phyloP scores from a whole-genome alignment of 305 asterid species.

The Plantago lanceolata region DNA sequence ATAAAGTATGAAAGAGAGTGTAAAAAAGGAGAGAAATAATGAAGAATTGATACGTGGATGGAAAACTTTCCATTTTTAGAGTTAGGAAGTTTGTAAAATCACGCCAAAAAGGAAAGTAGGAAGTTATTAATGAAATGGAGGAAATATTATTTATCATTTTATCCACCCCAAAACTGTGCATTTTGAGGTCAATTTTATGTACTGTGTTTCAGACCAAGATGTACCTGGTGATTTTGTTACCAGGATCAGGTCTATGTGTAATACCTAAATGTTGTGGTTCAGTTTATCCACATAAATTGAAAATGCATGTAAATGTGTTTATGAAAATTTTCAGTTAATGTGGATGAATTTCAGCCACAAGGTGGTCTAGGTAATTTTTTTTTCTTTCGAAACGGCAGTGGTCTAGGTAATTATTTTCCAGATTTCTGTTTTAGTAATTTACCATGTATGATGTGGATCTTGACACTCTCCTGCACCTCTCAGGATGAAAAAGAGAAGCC shows the following conservation, averaged over 20 bases:
- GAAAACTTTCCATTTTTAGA: too few species aligned
- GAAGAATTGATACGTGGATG: too few species aligned
- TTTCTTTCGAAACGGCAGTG: too few species aligned
- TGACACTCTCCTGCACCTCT: slow-evolving; percentile 32
- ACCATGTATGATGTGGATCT: slow-evolving; percentile 13
- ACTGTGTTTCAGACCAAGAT: background rate
- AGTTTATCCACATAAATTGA: background rate
- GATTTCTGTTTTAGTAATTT: slow-evolving; percentile 11
- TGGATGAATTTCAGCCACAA: background rate
- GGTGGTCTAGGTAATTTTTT: slow-evolving; percentile 7
- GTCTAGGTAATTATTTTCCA: slow-evolving; percentile 16
- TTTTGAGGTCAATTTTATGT: too few species aligned
- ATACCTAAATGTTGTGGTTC: background rate
- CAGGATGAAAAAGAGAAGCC: slow-evolving; percentile 84
- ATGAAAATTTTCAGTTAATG: background rate
- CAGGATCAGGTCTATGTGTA: background rate
- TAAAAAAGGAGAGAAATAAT: too few species aligned
- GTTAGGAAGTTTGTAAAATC: too few species aligned
- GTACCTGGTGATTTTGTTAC: background rate
- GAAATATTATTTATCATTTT: too few species aligned
- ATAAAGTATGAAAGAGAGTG: too few species aligned
- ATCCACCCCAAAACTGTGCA: background rate
- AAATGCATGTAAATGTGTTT: background rate
- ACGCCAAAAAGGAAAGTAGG: too few species aligned
- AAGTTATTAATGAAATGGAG: too few species aligned